These are phyloP conservation scores for Nigrograna mackinnonii DNA, from an alignment of 2,329 filamentous ascomycete species.

Conservation along the genomic window DNA sequence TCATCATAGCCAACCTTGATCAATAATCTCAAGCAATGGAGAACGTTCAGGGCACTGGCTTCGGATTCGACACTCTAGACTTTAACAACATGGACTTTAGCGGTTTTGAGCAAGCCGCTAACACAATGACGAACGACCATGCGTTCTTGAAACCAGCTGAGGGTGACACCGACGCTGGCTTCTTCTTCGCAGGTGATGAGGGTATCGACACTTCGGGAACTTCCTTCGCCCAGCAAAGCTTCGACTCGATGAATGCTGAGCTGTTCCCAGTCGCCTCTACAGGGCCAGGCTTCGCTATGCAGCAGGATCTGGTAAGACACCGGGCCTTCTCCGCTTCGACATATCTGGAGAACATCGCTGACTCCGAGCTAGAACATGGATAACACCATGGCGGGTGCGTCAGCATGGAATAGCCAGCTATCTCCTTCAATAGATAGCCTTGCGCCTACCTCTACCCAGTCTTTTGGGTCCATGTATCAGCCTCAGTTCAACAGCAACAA, in stretches of 20 bases:
- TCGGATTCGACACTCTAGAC: slow-evolving; percentile 14
- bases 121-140: slow-evolving; percentile 18
- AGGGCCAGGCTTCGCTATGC: slow-evolving; percentile 24
- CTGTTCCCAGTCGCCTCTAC: slow-evolving; percentile 22
- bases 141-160: slow-evolving; percentile 30
- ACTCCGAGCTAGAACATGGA: slow-evolving; percentile 26
- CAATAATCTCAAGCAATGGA: no score
- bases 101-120: not conserved
- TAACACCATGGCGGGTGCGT: slow-evolving; percentile 31
- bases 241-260: slow-evolving; percentile 21
- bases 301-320: slow-evolving; percentile 32
- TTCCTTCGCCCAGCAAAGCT: slow-evolving; percentile 17
- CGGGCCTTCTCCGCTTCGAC: not conserved
- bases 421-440: slow-evolving; percentile 18
- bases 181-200: slow-evolving; percentile 37
- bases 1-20: no score
- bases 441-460: slow-evolving; percentile 26
- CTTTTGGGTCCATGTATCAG: slow-evolving; percentile 28
- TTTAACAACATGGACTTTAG: slow-evolving; percentile 38
- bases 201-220: slow-evolving; percentile 30
- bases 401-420: slow-evolving; percentile 28
- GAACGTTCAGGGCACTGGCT: slow-evolving; percentile 8
- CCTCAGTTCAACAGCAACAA: slow-evolving; percentile 23
- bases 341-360: not conserved
- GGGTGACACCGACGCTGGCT: slow-evolving; percentile 32